Conservation (phyloP, 2,329 filamentous ascomycete genomes). For the Capronia epimyces region DNA sequence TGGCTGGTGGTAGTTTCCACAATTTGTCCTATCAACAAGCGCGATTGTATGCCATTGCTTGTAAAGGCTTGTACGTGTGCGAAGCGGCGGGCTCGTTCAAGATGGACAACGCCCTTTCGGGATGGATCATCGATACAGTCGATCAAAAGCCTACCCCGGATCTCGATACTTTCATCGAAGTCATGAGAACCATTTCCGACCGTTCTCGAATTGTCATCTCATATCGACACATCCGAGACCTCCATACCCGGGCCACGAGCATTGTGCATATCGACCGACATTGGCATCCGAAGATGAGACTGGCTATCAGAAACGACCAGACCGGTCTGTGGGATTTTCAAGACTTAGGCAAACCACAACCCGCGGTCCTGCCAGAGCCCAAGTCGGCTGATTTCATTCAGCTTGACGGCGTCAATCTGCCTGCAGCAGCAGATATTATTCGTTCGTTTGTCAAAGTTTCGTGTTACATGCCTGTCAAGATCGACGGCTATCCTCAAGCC, state of each 20-base stretch:
- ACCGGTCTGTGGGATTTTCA: slow-evolving; percentile 93
- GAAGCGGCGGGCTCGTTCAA: slow-evolving; percentile 93
- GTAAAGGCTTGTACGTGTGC: slow-evolving; percentile 89
- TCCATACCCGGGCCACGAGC: slow-evolving; percentile 89
- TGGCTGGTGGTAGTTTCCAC: slow-evolving; percentile 92
- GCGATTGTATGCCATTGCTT: slow-evolving; percentile 86
- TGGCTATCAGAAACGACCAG: slow-evolving; percentile 82
- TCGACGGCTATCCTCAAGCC: slow-evolving; percentile 95
- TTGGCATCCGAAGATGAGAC: slow-evolving; percentile 91
- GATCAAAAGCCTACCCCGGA: slow-evolving; percentile 89
- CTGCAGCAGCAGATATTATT: slow-evolving; percentile 86
- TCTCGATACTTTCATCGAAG: slow-evolving; percentile 80
- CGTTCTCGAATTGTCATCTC: slow-evolving; percentile 81
- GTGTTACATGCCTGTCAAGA: slow-evolving; percentile 88
- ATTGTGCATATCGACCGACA: slow-evolving; percentile 91
- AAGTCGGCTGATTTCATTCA: slow-evolving; percentile 86
- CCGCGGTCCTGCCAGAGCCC: slow-evolving; percentile 64
- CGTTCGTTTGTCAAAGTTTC: slow-evolving; percentile 91
- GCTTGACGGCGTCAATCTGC: slow-evolving; percentile 79
- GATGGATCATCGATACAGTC: slow-evolving; percentile 88
- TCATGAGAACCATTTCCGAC: slow-evolving; percentile 80
- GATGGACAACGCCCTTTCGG: slow-evolving; percentile 82
- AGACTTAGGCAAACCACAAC: slow-evolving; percentile 74
- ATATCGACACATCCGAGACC: slow-evolving; percentile 89
- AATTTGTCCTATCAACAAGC: slow-evolving; percentile 96